Percentiles rank a stretch among this genome's conserved stretches.
Conservation (phyloP, 768 basidiomycete genomes). For the Mycena sanguinolenta region DNA sequence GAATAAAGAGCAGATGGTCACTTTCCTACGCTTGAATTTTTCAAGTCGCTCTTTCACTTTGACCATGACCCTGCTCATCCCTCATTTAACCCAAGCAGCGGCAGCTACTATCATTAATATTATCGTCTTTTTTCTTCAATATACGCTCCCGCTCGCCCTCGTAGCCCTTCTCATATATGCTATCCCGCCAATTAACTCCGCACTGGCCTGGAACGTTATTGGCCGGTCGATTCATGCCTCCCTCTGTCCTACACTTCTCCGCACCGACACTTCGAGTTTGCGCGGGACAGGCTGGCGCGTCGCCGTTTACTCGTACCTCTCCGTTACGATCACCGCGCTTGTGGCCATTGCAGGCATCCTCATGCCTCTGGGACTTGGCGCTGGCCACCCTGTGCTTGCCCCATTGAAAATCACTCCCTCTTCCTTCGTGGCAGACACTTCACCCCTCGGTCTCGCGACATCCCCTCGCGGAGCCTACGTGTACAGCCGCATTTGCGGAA, state of each 20-base stretch:
- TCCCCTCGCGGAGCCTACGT: not conserved
- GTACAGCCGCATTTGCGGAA: not conserved
- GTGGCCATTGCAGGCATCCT: not conserved
- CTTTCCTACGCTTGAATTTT: too few species aligned
- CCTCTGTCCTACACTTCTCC: not conserved
- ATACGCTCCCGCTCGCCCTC: not conserved
- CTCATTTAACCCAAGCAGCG: not conserved
- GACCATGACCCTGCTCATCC: not conserved
- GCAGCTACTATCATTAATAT: not conserved
- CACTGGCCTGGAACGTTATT: not conserved
- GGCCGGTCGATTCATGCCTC: not conserved
- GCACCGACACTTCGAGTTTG: not conserved
- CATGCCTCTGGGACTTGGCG: not conserved
- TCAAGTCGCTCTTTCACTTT: too few species aligned
- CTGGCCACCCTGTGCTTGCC: not conserved
- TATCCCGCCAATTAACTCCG: not conserved
- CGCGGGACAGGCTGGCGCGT: not conserved
- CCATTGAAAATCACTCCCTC: not conserved
- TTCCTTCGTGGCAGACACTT: not conserved
- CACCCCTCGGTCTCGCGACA: constrained; percentile 1
- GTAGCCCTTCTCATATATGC: not conserved
- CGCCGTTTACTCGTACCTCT: not conserved
- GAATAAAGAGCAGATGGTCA: too few species aligned
- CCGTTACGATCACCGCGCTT: not conserved
- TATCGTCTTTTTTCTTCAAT: not conserved